A percentile compares a stretch with the other conserved stretches of the same genome.
phyloP scores from a whole-genome alignment of 495 filamentous ascomycete species.

The Darksidea phi region DNA sequence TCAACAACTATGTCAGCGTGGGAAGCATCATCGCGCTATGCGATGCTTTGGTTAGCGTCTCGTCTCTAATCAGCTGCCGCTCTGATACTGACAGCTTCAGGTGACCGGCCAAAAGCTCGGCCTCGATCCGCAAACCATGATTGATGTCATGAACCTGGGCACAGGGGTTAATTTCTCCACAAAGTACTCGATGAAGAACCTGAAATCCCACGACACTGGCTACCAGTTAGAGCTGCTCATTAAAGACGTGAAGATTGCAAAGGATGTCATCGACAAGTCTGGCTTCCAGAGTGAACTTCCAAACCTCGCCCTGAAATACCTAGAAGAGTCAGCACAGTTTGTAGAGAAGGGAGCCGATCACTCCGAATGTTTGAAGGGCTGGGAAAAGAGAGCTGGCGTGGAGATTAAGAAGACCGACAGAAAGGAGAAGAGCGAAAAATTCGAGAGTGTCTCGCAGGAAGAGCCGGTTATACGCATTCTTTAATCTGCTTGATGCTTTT shows the following conservation, averaged over 20 bases:
- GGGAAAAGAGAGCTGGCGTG: conserved; percentile 40
- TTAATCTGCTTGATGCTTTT: too few relatives aligned
- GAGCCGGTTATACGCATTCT: too few relatives aligned
- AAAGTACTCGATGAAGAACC: conserved; percentile 33
- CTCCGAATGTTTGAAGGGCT: conserved; percentile 37
- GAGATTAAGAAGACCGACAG: conserved; percentile 34
- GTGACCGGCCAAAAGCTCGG: conserved; percentile 38
- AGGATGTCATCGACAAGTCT: conserved; percentile 38
- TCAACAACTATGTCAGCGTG: conserved; percentile 42
- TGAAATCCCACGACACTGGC: conserved; percentile 33
- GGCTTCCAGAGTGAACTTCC: conserved; percentile 34
- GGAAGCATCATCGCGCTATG: conserved; percentile 35
- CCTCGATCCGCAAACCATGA: conserved; percentile 40
- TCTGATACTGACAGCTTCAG: conserved; percentile 7
- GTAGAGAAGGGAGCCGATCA: conserved; percentile 37
- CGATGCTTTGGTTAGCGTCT: conserved; percentile 31
- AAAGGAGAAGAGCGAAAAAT: background rate
- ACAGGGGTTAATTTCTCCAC: conserved; percentile 40
- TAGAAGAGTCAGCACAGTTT: conserved; percentile 30
- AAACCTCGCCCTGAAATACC: conserved; percentile 20
- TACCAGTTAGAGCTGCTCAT: conserved; percentile 38
- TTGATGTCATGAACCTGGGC: conserved; percentile 40
- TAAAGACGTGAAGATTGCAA: conserved; percentile 40
- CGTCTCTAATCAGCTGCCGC: background rate
- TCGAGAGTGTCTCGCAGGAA: background rate